phyloP scores from a whole-genome alignment of 2,329 filamentous ascomycete species.

The Colletotrichum sp. region DNA sequence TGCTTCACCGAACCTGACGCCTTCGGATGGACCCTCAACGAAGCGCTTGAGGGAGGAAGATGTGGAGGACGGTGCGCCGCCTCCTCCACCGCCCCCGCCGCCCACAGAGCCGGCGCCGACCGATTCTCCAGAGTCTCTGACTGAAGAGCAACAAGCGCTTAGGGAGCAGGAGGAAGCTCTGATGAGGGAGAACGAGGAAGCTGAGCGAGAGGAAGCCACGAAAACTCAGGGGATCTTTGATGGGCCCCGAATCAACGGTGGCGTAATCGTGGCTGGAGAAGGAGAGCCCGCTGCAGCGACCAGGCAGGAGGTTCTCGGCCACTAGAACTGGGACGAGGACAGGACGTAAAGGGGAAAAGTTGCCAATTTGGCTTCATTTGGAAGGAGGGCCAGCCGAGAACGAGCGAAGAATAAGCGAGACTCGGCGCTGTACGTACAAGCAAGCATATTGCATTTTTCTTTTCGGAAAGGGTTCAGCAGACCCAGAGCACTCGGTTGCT shows the following conservation, averaged over 20 bases:
- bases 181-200: conserved; percentile 60
- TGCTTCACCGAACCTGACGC: conserved; percentile 50
- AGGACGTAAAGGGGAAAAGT: not conserved
- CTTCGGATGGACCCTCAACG: conserved; percentile 60
- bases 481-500: not conserved
- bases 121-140: conserved; percentile 34
- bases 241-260: not conserved
- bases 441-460: conserved; percentile 17
- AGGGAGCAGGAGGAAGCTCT: conserved; percentile 56
- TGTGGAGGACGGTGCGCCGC: conserved; percentile 36
- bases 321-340: conserved; percentile 3
- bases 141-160: conserved; percentile 49
- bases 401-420: conserved; percentile 2
- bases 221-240: not conserved
- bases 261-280: conserved; percentile 2
- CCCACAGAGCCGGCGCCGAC: conserved; percentile 34
- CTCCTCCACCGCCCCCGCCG: conserved; percentile 55
- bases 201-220: conserved; percentile 42
- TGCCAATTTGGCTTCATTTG: not conserved
- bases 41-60: conserved; percentile 59
- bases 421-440: conserved; percentile 18
- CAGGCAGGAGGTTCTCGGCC: conserved; percentile 23
- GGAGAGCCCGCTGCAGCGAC: not conserved
- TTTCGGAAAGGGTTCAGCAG: conserved; percentile 13
- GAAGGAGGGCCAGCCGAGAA: not conserved